Evolutionary conservation across 495 filamentous ascomycete species (phyloP).

Genomic region (Penicillium angulare): DNA sequence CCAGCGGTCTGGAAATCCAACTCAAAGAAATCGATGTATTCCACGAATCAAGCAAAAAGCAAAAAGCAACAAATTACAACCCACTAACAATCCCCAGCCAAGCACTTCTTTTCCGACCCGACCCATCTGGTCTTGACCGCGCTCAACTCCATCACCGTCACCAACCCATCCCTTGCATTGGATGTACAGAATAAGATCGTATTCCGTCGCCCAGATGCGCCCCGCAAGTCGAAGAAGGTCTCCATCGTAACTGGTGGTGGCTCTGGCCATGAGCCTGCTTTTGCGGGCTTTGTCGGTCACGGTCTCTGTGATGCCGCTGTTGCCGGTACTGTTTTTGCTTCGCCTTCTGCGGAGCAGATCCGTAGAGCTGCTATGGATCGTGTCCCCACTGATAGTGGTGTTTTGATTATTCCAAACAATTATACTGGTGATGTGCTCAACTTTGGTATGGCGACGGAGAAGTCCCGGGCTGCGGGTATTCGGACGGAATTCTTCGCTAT

Average conservation of each 20-base stretch:
- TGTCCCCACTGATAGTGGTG: conserved; percentile 67
- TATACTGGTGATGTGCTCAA: conserved; percentile 83
- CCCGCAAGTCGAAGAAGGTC: conserved; percentile 55
- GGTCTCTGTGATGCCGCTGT: conserved; percentile 85
- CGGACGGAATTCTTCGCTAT: conserved; percentile 91
- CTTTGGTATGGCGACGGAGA: conserved; percentile 93
- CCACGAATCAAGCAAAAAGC: too few relatives aligned
- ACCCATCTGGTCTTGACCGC: conserved; percentile 74
- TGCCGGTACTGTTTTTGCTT: conserved; percentile 91
- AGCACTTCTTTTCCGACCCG: conserved; percentile 93
- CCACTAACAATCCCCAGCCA: conserved; percentile 49
- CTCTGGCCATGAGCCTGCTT: conserved; percentile 90
- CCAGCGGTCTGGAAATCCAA: background rate
- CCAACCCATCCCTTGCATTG: conserved; percentile 81
- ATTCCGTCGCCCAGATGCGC: conserved; percentile 65
- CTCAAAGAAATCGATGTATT: too few relatives aligned
- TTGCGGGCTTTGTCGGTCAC: conserved; percentile 66
- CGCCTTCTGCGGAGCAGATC: conserved; percentile 83
- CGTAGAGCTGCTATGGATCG: conserved; percentile 69
- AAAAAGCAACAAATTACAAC: too few relatives aligned
- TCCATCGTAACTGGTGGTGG: conserved; percentile 88
- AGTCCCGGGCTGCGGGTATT: conserved; percentile 77
- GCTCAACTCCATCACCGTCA: conserved; percentile 72
- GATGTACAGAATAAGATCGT: conserved; percentile 83
- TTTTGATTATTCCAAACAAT: conserved; percentile 68